phyloP scores from a whole-genome alignment of 1,284 basidiomycete species.

The Schizophyllum commune region DNA sequence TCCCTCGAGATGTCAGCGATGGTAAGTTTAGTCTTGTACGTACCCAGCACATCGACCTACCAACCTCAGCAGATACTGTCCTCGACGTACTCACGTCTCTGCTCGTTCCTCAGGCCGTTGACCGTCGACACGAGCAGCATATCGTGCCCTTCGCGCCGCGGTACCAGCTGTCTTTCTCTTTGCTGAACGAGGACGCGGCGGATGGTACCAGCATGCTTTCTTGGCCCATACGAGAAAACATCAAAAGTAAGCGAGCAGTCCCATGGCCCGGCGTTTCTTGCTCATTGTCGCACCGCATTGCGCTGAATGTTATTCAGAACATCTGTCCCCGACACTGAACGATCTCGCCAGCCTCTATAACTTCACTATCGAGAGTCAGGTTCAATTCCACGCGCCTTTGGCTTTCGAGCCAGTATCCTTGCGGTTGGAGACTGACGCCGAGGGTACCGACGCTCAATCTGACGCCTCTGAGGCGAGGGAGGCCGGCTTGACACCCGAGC shows the following conservation, averaged over 20 bases:
- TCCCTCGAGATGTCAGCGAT: slow-evolving; percentile 1
- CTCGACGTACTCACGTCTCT: slow-evolving; percentile 33
- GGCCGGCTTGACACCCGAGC: slow-evolving; percentile 60
- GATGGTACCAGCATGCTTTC: slow-evolving; percentile 50
- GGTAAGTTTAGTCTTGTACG: no score
- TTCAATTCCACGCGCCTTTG: slow-evolving; percentile 87
- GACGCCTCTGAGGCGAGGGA: not conserved
- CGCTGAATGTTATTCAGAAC: no score
- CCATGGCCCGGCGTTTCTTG: no score
- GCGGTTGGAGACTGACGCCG: slow-evolving; percentile 26
- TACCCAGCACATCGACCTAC: no score
- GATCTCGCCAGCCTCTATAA: slow-evolving; percentile 70
- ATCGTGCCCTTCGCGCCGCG: slow-evolving; percentile 70
- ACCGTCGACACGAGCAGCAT: slow-evolving; percentile 34
- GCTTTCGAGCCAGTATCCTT: slow-evolving; percentile 63
- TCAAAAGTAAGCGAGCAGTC: no score
- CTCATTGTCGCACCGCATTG: no score
- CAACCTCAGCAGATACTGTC: not conserved
- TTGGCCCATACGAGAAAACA: slow-evolving; percentile 68
- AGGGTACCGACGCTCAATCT: not conserved
- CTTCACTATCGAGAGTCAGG: slow-evolving; percentile 90
- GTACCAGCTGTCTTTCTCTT: slow-evolving; percentile 75
- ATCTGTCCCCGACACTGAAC: slow-evolving; percentile 60
- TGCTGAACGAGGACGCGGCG: slow-evolving; percentile 82
- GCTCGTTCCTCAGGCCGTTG: slow-evolving; percentile 38